A percentile compares a stretch with the other conserved stretches of the same genome.
phyloP scores from a whole-genome alignment of 768 basidiomycete genomes.

The Boletus sp. region DNA sequence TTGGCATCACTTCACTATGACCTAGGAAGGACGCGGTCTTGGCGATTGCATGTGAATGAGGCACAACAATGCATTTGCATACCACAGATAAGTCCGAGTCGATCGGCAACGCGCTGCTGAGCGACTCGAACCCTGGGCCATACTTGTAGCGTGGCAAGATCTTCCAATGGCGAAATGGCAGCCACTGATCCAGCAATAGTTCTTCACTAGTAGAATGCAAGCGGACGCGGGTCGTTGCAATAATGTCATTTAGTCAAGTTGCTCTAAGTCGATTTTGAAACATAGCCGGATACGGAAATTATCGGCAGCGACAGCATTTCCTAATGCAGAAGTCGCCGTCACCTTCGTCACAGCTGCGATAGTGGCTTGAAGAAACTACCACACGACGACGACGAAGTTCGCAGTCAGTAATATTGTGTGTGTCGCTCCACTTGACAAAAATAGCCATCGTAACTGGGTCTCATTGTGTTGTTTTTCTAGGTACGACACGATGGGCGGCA shows the following conservation, averaged over 20 bases:
- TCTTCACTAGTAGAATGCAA: too few relatives aligned
- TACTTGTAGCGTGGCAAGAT: neutral
- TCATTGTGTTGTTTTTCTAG: conserved; percentile 1
- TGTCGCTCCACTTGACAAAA: neutral
- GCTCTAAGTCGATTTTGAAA: neutral
- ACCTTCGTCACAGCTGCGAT: neutral
- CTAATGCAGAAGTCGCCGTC: conserved; percentile 7
- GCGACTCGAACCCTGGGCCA: neutral
- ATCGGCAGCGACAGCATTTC: conserved; percentile 5
- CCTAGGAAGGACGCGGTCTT: neutral
- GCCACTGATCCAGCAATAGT: too few relatives aligned
- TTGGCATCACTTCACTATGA: conserved; percentile 4
- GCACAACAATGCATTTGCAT: too few relatives aligned
- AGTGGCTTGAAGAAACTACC: neutral
- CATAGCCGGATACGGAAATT: too few relatives aligned
- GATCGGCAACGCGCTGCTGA: neutral
- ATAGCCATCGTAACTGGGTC: neutral
- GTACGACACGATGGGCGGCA: conserved; percentile 20
- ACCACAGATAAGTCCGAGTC: too few relatives aligned
- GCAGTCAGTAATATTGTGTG: conserved; percentile 5
- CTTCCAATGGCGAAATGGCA: neutral
- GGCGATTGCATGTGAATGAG: neutral
- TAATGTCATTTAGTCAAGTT: too few relatives aligned
- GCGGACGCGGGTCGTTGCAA: too few relatives aligned
- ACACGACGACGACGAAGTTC: conserved; percentile 5